Evolutionary conservation across 78 protist species (phyloP).

Genomic region (Bigelowiella natans): DNA sequence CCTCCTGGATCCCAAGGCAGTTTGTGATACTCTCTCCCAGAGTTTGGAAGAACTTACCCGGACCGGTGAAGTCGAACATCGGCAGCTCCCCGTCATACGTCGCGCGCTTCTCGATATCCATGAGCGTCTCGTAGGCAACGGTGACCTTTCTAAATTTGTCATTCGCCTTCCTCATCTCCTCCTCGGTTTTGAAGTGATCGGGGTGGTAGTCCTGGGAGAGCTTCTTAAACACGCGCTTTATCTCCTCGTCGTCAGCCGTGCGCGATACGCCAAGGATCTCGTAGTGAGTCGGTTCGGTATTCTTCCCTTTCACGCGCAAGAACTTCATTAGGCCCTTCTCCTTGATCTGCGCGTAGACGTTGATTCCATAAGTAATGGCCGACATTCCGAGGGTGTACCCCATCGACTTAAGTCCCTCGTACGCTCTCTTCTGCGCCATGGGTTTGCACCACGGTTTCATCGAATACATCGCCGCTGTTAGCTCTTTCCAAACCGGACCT

Average conservation of each 20-base stretch:
- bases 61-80: not conserved
- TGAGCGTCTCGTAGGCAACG: not conserved
- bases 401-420: no score
- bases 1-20: not conserved
- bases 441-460: no score
- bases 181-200: not conserved
- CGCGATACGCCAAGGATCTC: not conserved
- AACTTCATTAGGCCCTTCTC: no score
- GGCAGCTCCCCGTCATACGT: not conserved
- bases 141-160: not conserved
- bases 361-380: no score
- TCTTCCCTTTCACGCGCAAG: no score
- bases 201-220: not conserved
- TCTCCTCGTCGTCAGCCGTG: not conserved
- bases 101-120: not conserved
- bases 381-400: no score
- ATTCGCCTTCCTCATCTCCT: not conserved
- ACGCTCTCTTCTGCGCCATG: no score
- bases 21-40: not conserved
- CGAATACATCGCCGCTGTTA: no score
- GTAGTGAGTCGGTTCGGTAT: not conserved
- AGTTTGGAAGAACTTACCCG: not conserved
- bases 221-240: not conserved
- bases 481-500: no score
- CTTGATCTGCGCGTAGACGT: no score